phyloP scores from a whole-genome alignment of 2,329 filamentous ascomycete genomes.

The Hypoxylon sp. region DNA sequence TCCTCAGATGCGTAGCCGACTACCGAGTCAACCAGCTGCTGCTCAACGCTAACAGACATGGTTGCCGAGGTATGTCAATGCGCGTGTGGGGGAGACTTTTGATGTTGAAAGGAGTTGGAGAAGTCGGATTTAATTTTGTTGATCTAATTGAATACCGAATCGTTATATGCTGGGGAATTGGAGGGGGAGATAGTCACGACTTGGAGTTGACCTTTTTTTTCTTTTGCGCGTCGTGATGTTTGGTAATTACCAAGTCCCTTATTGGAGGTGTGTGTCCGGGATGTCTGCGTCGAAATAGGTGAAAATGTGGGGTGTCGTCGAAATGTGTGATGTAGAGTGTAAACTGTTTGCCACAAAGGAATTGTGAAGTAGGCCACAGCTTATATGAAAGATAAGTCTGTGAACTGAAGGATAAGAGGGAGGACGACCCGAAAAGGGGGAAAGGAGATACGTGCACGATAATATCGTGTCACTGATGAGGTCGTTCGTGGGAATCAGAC shows the following conservation, averaged over 20 bases:
- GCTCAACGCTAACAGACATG: slow-evolving; percentile 58
- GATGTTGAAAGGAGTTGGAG: slow-evolving; percentile 8
- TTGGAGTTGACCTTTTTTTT: slow-evolving; percentile 18
- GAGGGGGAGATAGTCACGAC: slow-evolving; percentile 28
- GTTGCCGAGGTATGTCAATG: slow-evolving; percentile 25
- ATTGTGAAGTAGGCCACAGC: slow-evolving; percentile 12
- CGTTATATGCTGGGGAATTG: slow-evolving; percentile 12
- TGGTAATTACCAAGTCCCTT: slow-evolving; percentile 21
- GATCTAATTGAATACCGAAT: slow-evolving; percentile 7
- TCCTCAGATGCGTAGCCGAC: slow-evolving; percentile 63
- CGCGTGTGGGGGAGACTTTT: background rate
- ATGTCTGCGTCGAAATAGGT: slow-evolving; percentile 22
- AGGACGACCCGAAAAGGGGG: slow-evolving; percentile 6
- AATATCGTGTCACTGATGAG: slow-evolving; percentile 25
- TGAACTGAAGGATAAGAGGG: background rate
- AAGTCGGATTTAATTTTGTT: slow-evolving; percentile 23
- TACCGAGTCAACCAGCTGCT: slow-evolving; percentile 59
- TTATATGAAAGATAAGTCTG: slow-evolving; percentile 9
- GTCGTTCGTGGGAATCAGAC: slow-evolving; percentile 17
- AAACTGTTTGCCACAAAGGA: slow-evolving; percentile 23
- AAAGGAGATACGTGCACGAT: slow-evolving; percentile 28
- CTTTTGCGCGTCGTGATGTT: slow-evolving; percentile 34
- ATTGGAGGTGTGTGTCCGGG: slow-evolving; percentile 22
- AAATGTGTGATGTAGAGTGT: slow-evolving; percentile 14
- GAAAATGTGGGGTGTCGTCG: slow-evolving; percentile 28